Base-by-base conservation (phyloP, 306 rosid genomes). In the Malus sieversii region DNA sequence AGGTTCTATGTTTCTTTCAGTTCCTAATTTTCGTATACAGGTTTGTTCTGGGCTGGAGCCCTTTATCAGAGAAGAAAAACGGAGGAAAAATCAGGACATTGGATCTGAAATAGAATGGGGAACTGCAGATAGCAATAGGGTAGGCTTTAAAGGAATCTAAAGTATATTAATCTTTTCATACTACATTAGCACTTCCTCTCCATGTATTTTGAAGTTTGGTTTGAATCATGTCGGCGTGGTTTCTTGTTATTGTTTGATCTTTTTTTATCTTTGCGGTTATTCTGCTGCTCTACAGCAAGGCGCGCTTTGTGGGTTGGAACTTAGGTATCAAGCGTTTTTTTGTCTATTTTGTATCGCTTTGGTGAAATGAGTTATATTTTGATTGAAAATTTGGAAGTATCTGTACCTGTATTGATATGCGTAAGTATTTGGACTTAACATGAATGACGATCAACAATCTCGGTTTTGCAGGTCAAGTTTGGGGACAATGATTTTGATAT, bases 401-500 rank as follows among this genome's bases (percentile, higher is more conserved):
- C 20, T 51, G 12, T 14, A n/a, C 58, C 3, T 4, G 6, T 57
- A 52, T 20, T 51, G 20, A 51, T 30, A 30, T 70, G 61, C 61
- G 15, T 29, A 8, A 22, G 10, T 64, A 23, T 73, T 14, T 66
- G 45, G 2, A 32, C 53, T 51, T n/a, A 13, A 32, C 48, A 25
- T 1, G 25, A 65, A 66, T 75, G 27, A 71, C 68, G 79, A 77
- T 66, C 16, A 32, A 68, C 68, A 71, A 33, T 65, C 69, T 65
- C 42, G 30, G 35, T 27, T 51, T 68, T 77, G 69, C 91, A 93
- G 98, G 88, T 93, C 98, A 81, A 91, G 91, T 86, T 83, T 93
- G 82, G 98, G 98, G 75, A 90, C 98, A 38, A 82, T 93, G 85
- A 84, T 91, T 53, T 82, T 93, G 89, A 93, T 91, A 86, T 91